These are phyloP conservation scores for Medicago ruthenica DNA, from an alignment of 306 rosid species.

Conservation along the genomic window DNA sequence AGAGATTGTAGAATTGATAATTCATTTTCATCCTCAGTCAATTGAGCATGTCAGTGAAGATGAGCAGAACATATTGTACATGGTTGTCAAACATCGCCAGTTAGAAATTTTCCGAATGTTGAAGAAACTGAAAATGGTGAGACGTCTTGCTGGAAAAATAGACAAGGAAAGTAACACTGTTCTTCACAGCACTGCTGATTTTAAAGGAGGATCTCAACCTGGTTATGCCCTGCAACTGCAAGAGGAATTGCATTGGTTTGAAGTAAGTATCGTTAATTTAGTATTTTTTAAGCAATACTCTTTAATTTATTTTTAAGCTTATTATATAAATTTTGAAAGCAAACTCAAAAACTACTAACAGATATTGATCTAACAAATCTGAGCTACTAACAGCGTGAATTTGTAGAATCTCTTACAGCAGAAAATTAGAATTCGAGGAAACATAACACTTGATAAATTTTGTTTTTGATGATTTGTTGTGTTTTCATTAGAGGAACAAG, in stretches of 20 bases:
- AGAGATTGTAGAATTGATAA: conserved; percentile 53
- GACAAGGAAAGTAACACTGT: conserved; percentile 47
- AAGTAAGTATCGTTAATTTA: conserved; percentile 37
- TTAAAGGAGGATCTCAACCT: conserved; percentile 49
- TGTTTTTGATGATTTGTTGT: background rate
- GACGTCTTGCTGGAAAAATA: conserved; percentile 44
- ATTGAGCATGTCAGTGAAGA: conserved; percentile 50
- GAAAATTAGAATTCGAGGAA: background rate
- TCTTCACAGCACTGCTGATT: conserved; percentile 46
- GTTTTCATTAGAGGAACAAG: background rate
- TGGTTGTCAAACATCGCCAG: conserved; percentile 49
- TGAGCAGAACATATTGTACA: conserved; percentile 46
- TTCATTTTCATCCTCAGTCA: conserved; percentile 47
- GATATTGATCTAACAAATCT: background rate
- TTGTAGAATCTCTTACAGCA: background rate
- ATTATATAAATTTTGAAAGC: too few relatives aligned
- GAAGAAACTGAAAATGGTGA: conserved; percentile 39
- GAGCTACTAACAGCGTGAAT: background rate
- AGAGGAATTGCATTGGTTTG: conserved; percentile 53
- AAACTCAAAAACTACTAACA: background rate
- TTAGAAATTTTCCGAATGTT: conserved; percentile 26
- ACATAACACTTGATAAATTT: too few relatives aligned
- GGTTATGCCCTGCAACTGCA: conserved; percentile 53
- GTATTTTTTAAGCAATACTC: too few relatives aligned
- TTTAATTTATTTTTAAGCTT: too few relatives aligned